Base-by-base conservation (phyloP, 331 rosid species). In the Saraca asoca region DNA sequence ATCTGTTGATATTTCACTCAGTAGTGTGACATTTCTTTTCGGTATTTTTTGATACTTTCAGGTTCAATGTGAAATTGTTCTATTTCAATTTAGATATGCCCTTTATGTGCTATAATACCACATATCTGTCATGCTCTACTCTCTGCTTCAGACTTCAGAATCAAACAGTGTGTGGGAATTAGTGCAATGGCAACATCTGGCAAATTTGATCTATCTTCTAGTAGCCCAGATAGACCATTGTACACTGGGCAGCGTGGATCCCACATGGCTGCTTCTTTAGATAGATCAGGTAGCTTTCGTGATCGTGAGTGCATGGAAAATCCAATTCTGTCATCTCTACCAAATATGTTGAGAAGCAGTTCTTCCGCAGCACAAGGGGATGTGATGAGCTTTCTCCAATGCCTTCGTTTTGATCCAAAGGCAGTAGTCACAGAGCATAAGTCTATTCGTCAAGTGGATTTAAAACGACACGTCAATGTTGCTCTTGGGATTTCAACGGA, bases 241-340 rank as follows among this genome's bases (percentile, higher is more conserved):
- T 88, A 88, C 76, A 58, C 82, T 77, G 92, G 87, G 78, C 92
- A 85, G 85, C 98, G 92, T 75, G 98, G 98, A 79, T 81, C 96
- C 87, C 90, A 87, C 88, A 72, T 91, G 71, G 83, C 88, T 60
- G 73, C 85, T 72, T 68, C 82, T 68, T 75, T 89, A 82, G 98
- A 91, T 55, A 87, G 95, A 80, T 79, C 95, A 15, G 80, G 87
- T 67, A 91, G 95, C 89, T 83, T 87, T 73, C 95, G 92, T 5
- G 96, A 87, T 73, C 95, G 92, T 4, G 96, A 87, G 75, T 79
- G 81, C 77, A 68, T 69, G 82, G 96, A 89, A 66, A 91, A 83
- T 83, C 85, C 91, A 72, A 85, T 74, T 69, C 68, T 83, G 65
- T 85, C 96, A 70, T 78, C 97, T 64, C 91, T 86, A 71, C 91